phyloP scores from a whole-genome alignment of 1,139 yeast genomes.

The Blastobotrys aristatus region DNA sequence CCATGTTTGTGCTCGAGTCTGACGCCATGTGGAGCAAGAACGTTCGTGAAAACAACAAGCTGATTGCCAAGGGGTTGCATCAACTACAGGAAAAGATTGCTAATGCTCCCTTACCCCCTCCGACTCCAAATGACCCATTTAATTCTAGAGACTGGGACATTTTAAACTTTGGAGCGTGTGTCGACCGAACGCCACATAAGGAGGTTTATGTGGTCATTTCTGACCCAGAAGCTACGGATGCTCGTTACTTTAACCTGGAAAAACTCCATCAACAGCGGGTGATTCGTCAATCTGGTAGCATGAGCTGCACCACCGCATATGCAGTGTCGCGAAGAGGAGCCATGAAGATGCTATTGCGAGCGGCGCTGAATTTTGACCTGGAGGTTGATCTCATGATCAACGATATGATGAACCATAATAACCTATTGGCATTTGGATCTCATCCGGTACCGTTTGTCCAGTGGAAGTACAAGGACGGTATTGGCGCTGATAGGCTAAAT shows the following conservation, averaged over 20 bases:
- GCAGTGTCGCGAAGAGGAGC: not conserved
- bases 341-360: not conserved
- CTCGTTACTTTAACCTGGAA: not conserved
- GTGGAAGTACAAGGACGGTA: not conserved
- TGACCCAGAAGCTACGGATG: not conserved
- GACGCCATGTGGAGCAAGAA: slow-evolving; percentile 19
- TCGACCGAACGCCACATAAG: not conserved
- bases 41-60: slow-evolving; percentile 12
- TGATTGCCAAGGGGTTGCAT: slow-evolving; percentile 16
- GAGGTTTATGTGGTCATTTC: not conserved
- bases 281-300: not conserved
- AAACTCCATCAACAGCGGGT: not conserved
- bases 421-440: not conserved
- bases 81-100: slow-evolving; percentile 5
- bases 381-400: not conserved
- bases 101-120: not conserved
- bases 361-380: not conserved
- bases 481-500: not conserved
- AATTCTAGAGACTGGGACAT: not conserved
- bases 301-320: not conserved
- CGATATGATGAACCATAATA: not conserved
- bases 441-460: not conserved
- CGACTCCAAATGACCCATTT: not conserved
- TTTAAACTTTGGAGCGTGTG: not conserved
- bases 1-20: slow-evolving; percentile 17